Percentiles rank a stretch among this genome's conserved stretches.
phyloP scores from a whole-genome alignment of 2,329 filamentous ascomycete species.

The Colletotrichum kahawae region DNA sequence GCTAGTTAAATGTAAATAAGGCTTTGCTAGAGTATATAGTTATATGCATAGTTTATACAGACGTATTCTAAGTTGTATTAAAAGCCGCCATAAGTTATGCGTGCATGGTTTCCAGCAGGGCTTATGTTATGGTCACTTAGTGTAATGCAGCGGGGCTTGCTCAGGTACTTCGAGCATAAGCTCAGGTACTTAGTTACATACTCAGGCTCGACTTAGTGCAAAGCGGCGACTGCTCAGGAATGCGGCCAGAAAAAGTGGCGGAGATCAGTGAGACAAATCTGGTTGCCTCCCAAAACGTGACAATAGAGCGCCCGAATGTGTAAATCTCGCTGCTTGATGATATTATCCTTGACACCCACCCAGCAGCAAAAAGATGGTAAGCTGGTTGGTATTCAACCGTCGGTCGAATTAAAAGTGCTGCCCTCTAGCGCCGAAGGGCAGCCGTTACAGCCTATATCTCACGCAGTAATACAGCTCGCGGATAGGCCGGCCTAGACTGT shows the following conservation, averaged over 20 bases:
- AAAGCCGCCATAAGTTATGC: too few relatives aligned
- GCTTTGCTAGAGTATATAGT: too few relatives aligned
- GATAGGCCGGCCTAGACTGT: neutral
- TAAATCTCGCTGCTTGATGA: accelerated
- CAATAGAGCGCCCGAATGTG: neutral
- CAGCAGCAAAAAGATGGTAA: neutral
- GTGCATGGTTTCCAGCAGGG: too few relatives aligned
- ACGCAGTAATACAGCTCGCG: neutral
- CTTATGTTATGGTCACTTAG: neutral
- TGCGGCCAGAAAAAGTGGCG: too few relatives aligned
- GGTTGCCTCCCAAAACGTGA: accelerated
- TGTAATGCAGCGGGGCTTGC: neutral
- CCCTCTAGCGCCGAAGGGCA: neutral
- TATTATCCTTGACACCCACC: accelerated
- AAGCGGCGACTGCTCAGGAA: neutral
- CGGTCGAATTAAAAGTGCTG: neutral
- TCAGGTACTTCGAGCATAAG: neutral
- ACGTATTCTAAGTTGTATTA: too few relatives aligned
- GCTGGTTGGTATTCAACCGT: neutral
- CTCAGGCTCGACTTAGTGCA: neutral
- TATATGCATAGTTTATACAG: too few relatives aligned
- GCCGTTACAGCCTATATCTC: neutral
- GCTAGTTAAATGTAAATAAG: too few relatives aligned
- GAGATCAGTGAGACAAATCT: too few relatives aligned
- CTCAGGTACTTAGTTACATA: neutral